These are phyloP conservation scores for Pharus latifolius DNA, from an alignment of 176 grass and related monocot species.

Conservation along the genomic window DNA sequence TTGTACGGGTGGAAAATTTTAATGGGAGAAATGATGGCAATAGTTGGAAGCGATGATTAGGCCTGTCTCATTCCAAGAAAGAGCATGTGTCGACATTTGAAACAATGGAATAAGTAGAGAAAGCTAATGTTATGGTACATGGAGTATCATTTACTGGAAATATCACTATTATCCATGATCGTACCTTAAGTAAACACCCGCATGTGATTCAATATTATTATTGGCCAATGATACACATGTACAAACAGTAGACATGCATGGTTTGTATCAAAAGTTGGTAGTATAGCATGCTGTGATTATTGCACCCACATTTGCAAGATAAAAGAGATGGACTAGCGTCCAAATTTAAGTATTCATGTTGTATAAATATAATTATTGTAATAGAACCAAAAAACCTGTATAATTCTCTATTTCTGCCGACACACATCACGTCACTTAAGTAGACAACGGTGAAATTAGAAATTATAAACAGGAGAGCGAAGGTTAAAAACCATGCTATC, in stretches of 20 bases:
- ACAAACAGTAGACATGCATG: not conserved
- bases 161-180: not conserved
- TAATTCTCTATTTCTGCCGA: too few relatives aligned
- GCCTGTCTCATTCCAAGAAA: constrained; percentile 23
- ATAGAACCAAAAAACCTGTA: too few relatives aligned
- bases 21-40: constrained; percentile 14
- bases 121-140: not conserved
- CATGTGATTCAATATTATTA: constrained; percentile 6
- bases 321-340: too few relatives aligned
- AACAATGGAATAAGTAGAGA: not conserved
- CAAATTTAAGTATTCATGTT: too few relatives aligned
- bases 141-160: not conserved
- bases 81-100: constrained; percentile 16
- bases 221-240: not conserved
- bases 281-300: not conserved
- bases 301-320: too few relatives aligned
- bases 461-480: too few relatives aligned
- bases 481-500: too few relatives aligned
- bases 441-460: too few relatives aligned
- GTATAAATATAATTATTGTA: too few relatives aligned
- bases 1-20: constrained; percentile 7
- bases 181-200: not conserved
- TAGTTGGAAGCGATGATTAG: not conserved
- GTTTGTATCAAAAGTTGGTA: not conserved
- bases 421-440: too few relatives aligned